Evolutionary conservation across 148 eudicot genomes (phyloP), one percentile per base, ranked within the genome.

Genomic region (Amaranthus palmeri): DNA sequence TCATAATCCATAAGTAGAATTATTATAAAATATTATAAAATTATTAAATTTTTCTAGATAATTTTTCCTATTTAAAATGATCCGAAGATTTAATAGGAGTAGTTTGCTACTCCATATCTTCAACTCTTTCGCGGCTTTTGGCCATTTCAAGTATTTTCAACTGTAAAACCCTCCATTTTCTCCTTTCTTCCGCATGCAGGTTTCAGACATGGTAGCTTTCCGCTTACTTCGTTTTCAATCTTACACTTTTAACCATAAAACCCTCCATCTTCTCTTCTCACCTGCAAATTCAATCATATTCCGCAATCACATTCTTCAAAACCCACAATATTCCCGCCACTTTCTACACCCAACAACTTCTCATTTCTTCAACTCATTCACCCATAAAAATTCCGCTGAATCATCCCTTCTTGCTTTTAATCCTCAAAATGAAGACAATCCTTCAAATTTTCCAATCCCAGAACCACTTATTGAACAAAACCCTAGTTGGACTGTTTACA

Each of bases 121-220:
- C 6, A 41, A 54, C 41, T 36, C 41, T 47, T 60, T 71, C 57
- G 67, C 66, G 69, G 67, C 57, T 49, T n/a, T 44, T 45, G 13
- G 44, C 8, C 58, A 10, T 61, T 72, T 72, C 60, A 62, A 61
- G 43, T 42, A 15, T 7, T 15, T 5, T 7, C 50, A 15, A 0
- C 79, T 15, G 36, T 46, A 55, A 69, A 80, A 74, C 77, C 78
- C 80, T 8, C 66, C 67, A 8, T 43, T 15, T 40, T 64, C 62
- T 56, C 72, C 66, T 64, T 40, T 0, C 44, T 6, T 13, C 51
- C 48, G 36, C 13, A 85, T 88, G 88, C 86, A 79, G 78, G 72
- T 74, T 17, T 49, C 79, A 70, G 80, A 88, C 74, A 91, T 91
- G 96, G 81, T 76, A 68, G 80, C 80, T 6, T 46, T 82, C 58